Evolutionary conservation across 2,329 filamentous ascomycete species (phyloP).

Genomic region (Alternaria alternata): DNA sequence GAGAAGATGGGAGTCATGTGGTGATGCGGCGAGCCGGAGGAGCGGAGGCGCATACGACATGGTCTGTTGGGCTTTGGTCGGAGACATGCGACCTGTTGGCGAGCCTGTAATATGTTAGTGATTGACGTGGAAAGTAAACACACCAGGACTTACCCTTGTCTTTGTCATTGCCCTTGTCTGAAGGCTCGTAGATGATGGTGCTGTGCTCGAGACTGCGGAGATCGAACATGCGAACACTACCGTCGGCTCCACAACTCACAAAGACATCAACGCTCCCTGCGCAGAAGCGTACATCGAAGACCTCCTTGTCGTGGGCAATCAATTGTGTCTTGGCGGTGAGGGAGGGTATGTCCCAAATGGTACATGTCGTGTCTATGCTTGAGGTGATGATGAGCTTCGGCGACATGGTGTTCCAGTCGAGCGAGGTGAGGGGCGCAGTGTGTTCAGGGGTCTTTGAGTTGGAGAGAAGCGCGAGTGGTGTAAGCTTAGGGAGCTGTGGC

Average conservation of each 20-base stretch:
- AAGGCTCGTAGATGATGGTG: slow-evolving; percentile 98
- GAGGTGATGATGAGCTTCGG: slow-evolving; percentile 98
- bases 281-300: slow-evolving; percentile 98
- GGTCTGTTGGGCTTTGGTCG: slow-evolving; percentile 78
- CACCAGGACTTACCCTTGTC: slow-evolving; percentile 50
- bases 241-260: slow-evolving; percentile 95
- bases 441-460: slow-evolving; percentile 99
- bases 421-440: slow-evolving; percentile 91
- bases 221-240: slow-evolving; percentile 98
- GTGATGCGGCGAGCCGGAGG: slow-evolving; percentile 84
- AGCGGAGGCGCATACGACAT: slow-evolving; percentile 72
- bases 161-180: slow-evolving; percentile 72
- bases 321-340: slow-evolving; percentile 97
- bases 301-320: slow-evolving; percentile 98
- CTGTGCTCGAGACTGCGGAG: slow-evolving; percentile 95
- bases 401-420: slow-evolving; percentile 98
- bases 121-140: neutral
- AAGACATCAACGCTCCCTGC: slow-evolving; percentile 99
- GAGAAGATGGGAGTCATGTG: slow-evolving; percentile 92
- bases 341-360: slow-evolving; percentile 99
- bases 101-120: slow-evolving; percentile 47
- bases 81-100: slow-evolving; percentile 66
- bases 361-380: slow-evolving; percentile 98
- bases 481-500: slow-evolving; percentile 78
- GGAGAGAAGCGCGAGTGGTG: slow-evolving; percentile 88